Conservation (phyloP, 2,329 filamentous ascomycete species). For the Cryphonectria nitschkei region DNA sequence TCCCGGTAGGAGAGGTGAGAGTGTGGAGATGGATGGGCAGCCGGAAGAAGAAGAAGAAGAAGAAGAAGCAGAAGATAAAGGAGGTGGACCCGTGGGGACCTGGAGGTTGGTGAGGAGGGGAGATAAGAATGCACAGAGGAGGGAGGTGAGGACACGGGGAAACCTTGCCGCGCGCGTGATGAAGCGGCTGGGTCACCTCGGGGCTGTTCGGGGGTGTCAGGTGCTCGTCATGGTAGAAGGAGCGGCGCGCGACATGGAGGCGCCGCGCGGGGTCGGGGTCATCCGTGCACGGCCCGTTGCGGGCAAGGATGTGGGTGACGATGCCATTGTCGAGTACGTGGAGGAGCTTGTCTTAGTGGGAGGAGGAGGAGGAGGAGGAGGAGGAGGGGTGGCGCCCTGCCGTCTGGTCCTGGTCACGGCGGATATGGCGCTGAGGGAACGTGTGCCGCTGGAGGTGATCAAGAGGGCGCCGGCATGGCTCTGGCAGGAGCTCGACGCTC, state of each 20-base stretch:
- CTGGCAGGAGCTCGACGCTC: background rate
- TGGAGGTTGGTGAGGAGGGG: background rate
- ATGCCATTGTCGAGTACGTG: conserved; percentile 11
- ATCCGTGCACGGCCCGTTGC: conserved; percentile 5
- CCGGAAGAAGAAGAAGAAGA: background rate
- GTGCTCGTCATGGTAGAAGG: conserved; percentile 15
- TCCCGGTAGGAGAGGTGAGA: no score
- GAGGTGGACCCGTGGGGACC: background rate
- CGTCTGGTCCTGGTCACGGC: background rate
- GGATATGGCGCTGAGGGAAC: background rate
- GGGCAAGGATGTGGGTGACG: conserved; percentile 2
- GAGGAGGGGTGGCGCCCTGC: background rate
- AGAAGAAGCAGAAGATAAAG: background rate
- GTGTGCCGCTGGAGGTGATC: background rate
- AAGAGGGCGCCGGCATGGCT: background rate
- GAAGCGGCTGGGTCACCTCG: background rate
- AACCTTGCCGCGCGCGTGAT: background rate
- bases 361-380: background rate
- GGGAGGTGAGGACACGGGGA: background rate
- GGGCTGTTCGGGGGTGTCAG: background rate
- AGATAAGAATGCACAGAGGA: background rate
- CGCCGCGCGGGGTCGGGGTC: background rate
- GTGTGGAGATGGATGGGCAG: no score
- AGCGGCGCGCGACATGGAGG: background rate
- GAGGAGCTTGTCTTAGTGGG: background rate